Conservation (phyloP, 257 asterid species). For the Knoxia roxburghii region DNA sequence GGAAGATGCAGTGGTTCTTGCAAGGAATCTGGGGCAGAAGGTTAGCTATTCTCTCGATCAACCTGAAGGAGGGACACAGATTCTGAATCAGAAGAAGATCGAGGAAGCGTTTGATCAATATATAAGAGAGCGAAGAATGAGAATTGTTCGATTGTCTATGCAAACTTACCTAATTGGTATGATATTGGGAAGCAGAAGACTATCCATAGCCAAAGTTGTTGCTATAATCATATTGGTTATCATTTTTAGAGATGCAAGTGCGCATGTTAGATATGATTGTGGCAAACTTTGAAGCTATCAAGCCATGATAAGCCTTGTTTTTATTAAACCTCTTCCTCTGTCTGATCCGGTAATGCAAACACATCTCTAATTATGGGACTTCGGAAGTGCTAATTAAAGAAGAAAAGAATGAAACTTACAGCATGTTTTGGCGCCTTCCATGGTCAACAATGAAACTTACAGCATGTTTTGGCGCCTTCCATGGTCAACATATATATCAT, state of each 20-base stretch:
- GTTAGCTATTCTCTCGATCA: background rate
- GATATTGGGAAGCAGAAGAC: conserved; percentile 11
- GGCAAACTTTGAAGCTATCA: background rate
- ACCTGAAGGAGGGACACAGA: background rate
- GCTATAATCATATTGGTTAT: background rate
- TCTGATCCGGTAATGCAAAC: too few species aligned
- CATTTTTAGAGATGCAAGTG: conserved; percentile 3
- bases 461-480: conserved; percentile 14
- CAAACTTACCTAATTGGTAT: conserved; percentile 27
- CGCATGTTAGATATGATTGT: background rate
- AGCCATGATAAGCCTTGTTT: background rate
- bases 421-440: conserved; percentile 15
- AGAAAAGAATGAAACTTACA: conserved; percentile 22
- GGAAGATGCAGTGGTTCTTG: conserved; percentile 42
- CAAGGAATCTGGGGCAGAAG: conserved; percentile 26
- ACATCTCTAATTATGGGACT: too few species aligned
- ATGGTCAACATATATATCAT: conserved; percentile 20
- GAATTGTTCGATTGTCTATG: conserved; percentile 25
- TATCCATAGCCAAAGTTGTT: conserved; percentile 3
- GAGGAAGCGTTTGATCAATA: conserved; percentile 26
- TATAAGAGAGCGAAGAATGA: conserved; percentile 34
- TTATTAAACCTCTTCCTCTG: too few species aligned
- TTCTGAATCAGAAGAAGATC: background rate
- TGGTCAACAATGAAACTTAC: conserved; percentile 25
- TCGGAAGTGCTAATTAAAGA: background rate